Base-by-base conservation (phyloP, 2,329 filamentous ascomycete species). In the Zasmidium cellare region DNA sequence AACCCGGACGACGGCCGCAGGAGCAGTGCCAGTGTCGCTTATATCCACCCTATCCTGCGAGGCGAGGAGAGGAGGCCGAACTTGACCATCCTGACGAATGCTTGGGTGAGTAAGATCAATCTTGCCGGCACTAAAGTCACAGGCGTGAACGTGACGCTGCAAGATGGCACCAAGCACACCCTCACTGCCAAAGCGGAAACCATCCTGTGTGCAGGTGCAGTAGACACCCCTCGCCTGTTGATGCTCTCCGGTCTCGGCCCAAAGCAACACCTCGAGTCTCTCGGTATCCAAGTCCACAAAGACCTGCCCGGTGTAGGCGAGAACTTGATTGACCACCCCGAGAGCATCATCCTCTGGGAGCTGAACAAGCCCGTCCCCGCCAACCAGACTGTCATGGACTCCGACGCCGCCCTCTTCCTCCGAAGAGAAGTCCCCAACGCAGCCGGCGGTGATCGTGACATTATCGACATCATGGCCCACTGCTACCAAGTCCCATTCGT, bases 401-500 rank as follows among this genome's bases (percentile, higher is more conserved):
- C 88, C 22, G 92, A 96, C 71, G 90, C 90, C 2, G 90, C 90
- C 63, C 89, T 94, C 71, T 96, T 96, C 82, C 80, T 96, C 57
- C 90, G 91, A 61, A 89, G 91, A 59, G 87, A 96, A 75, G 72
- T 81, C 14, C 80, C 84, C 67, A 86, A 92, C 70, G 89, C 90
- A 2, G 84, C 82, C 2, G 84, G 84, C 56, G 77, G 78, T 1
- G 91, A 96, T 67, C 88, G 88, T 53, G 84, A 89, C 61, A 87
- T 90, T 55, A 89, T 89, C 63, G 92, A 96, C 71, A 78, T 96
- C 69, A 96, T 96, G 92, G 94, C 94, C 89, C 91, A 96, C 79
- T 96, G 91, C 83, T 96, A 96, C 80, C 92, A 96, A 77, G 96
- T 96, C 66, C 91, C 91, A 54, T 96, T 96, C 77, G 90, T 87